phyloP scores from a whole-genome alignment of 441 rosid species.

The Aquilaria agallochum region DNA sequence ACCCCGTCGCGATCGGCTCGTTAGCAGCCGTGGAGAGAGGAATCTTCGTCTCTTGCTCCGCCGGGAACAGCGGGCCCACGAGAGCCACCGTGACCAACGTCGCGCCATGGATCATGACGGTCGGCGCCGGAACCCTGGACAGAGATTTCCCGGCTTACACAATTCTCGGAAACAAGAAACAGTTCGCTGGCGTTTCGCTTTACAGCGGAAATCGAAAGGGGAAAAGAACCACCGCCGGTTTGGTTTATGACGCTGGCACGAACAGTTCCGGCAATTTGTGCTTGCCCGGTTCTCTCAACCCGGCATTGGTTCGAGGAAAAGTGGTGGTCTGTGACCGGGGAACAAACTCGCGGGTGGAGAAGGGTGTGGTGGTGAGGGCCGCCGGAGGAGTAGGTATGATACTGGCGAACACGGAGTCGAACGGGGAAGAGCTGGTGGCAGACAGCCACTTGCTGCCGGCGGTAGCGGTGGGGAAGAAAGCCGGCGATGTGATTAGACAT shows the following conservation, averaged over 20 bases:
- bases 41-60: constrained; percentile 71
- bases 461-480: constrained; percentile 65
- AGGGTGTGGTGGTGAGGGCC: constrained; percentile 79
- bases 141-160: constrained; percentile 85
- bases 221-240: constrained; percentile 31
- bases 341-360: constrained; percentile 73
- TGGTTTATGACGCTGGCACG: constrained; percentile 49
- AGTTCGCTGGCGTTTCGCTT: constrained; percentile 60
- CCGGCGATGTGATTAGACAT: constrained; percentile 56
- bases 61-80: constrained; percentile 80
- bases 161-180: constrained; percentile 40
- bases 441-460: constrained; percentile 85
- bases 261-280: constrained; percentile 54
- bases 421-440: constrained; percentile 89
- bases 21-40: constrained; percentile 82
- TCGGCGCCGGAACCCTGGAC: constrained; percentile 88
- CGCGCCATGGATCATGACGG: constrained; percentile 96
- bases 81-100: constrained; percentile 62
- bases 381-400: constrained; percentile 94
- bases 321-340: constrained; percentile 90
- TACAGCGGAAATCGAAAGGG: constrained; percentile 81
- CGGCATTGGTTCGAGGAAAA: constrained; percentile 56
- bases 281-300: constrained; percentile 67
- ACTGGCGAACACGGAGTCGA: constrained; percentile 58
- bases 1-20: constrained; percentile 69